Evolutionary conservation across 208 protist species (phyloP).

Genomic region (Trypanosoma platydactyli): DNA sequence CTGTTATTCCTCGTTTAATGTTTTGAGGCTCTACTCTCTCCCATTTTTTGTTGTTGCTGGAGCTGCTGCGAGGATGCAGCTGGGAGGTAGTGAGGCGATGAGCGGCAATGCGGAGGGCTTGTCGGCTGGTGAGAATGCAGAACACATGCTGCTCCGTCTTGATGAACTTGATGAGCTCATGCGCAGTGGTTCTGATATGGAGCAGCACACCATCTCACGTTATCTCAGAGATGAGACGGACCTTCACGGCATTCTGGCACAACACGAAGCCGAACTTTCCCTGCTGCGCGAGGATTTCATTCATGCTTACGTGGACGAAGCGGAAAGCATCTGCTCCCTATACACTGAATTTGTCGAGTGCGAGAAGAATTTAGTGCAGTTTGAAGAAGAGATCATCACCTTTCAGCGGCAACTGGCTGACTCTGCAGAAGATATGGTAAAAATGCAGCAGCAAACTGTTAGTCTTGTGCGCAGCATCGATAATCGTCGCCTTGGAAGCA

Average conservation of each 20-base stretch:
- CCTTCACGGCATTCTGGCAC: slow-evolving; percentile 37
- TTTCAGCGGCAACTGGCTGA: slow-evolving; percentile 79
- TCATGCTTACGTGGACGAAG: slow-evolving; percentile 50
- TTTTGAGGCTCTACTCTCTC: neutral
- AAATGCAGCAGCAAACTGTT: slow-evolving; percentile 82
- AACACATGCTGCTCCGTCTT: slow-evolving; percentile 44
- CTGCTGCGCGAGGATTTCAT: slow-evolving; percentile 63
- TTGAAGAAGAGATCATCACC: slow-evolving; percentile 81
- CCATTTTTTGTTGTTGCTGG: neutral
- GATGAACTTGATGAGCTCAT: slow-evolving; percentile 80
- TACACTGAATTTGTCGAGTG: slow-evolving; percentile 70
- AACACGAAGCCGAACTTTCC: slow-evolving; percentile 69
- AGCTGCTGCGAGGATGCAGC: neutral
- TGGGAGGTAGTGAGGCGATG: neutral
- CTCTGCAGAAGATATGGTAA: slow-evolving; percentile 73
- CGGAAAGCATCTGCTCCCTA: slow-evolving; percentile 58
- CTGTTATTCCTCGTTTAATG: neutral
- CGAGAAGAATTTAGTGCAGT: slow-evolving; percentile 76
- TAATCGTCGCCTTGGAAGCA: slow-evolving; percentile 73
- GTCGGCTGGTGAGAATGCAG: slow-evolving; percentile 35
- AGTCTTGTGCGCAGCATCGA: slow-evolving; percentile 64
- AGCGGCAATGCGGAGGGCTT: neutral
- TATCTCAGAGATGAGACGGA: slow-evolving; percentile 62
- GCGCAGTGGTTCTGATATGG: slow-evolving; percentile 31
- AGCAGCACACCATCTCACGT: slow-evolving; percentile 43